Evolutionary conservation across 768 basidiomycete genomes (phyloP).

Genomic region (Coprinopsis sp.): DNA sequence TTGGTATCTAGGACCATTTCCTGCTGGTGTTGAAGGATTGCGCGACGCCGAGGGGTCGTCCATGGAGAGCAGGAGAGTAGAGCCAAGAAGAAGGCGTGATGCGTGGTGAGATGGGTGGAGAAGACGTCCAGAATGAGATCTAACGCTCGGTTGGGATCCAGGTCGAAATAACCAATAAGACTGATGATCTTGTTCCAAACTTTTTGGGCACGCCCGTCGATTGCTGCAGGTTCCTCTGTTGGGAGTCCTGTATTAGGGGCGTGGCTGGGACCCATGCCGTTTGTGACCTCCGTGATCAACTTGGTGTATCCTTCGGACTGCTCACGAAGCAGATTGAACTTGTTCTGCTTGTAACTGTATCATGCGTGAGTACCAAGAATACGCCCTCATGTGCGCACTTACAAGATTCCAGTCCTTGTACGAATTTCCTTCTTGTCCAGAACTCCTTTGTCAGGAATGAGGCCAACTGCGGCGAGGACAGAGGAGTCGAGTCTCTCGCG

Average conservation of each 20-base stretch:
- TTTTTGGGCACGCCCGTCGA: slow-evolving; percentile 59
- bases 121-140: slow-evolving; percentile 93
- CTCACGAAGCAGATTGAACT: slow-evolving; percentile 95
- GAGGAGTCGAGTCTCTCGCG: slow-evolving; percentile 70
- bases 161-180: slow-evolving; percentile 92
- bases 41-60: slow-evolving; percentile 49
- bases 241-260: slow-evolving; percentile 62
- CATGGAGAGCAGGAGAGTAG: slow-evolving; percentile 86
- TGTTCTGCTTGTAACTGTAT: slow-evolving; percentile 93
- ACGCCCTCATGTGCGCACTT: slow-evolving; percentile 27
- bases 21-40: slow-evolving; percentile 24
- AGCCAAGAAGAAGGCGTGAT: slow-evolving; percentile 86
- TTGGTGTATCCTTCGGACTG: slow-evolving; percentile 98
- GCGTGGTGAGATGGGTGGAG: slow-evolving; percentile 72
- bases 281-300: slow-evolving; percentile 78
- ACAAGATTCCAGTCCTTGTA: slow-evolving; percentile 79
- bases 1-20: slow-evolving; percentile 36
- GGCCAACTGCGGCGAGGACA: slow-evolving; percentile 56
- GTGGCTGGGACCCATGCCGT: slow-evolving; percentile 72
- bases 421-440: slow-evolving; percentile 80
- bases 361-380: slow-evolving; percentile 4
- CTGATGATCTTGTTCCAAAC: slow-evolving; percentile 85
- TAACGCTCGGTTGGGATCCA: slow-evolving; percentile 90
- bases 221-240: slow-evolving; percentile 49
- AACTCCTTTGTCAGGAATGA: slow-evolving; percentile 61